These are phyloP conservation scores for Graphiopsis chlorocephala DNA, from an alignment of 2,329 filamentous ascomycete genomes.

Conservation along the genomic window DNA sequence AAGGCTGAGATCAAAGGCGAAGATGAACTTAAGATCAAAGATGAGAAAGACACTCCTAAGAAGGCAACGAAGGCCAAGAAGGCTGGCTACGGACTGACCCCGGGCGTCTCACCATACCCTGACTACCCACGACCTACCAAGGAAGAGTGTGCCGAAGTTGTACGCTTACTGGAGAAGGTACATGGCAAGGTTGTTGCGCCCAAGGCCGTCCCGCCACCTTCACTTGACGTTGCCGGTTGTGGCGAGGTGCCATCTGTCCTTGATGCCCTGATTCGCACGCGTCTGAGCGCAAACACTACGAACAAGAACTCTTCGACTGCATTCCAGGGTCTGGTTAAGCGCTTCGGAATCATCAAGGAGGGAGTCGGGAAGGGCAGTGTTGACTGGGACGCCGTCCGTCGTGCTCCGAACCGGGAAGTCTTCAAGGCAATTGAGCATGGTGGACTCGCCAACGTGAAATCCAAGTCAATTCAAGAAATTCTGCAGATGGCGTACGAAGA, in stretches of 20 bases:
- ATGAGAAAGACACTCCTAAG: conserved; percentile 29
- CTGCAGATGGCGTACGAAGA: conserved; percentile 70
- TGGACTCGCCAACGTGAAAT: conserved; percentile 69
- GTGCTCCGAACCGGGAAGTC: conserved; percentile 59
- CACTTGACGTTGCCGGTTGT: conserved; percentile 68
- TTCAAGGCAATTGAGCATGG: conserved; percentile 67
- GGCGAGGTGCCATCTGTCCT: conserved; percentile 65
- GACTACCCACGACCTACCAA: conserved; percentile 62
- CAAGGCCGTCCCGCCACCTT: conserved; percentile 65
- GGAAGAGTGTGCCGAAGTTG: conserved; percentile 68
- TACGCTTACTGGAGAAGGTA: conserved; percentile 59
- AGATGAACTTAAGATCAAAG: conserved; percentile 20
- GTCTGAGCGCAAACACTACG: conserved; percentile 61
- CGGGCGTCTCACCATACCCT: conserved; percentile 63
- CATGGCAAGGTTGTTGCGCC: conserved; percentile 67
- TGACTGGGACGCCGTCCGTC: conserved; percentile 69
- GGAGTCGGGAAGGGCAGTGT: conserved; percentile 69
- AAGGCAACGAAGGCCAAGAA: conserved; percentile 40
- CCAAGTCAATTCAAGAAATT: conserved; percentile 69
- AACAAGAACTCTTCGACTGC: conserved; percentile 62
- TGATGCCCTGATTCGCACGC: conserved; percentile 61
- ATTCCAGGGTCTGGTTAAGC: conserved; percentile 62
- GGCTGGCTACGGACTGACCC: conserved; percentile 45
- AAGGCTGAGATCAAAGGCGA: conserved; percentile 17
- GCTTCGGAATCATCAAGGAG: conserved; percentile 61